Conservation (phyloP, 352 stramenopile species). For the Phytophthora pini region DNA sequence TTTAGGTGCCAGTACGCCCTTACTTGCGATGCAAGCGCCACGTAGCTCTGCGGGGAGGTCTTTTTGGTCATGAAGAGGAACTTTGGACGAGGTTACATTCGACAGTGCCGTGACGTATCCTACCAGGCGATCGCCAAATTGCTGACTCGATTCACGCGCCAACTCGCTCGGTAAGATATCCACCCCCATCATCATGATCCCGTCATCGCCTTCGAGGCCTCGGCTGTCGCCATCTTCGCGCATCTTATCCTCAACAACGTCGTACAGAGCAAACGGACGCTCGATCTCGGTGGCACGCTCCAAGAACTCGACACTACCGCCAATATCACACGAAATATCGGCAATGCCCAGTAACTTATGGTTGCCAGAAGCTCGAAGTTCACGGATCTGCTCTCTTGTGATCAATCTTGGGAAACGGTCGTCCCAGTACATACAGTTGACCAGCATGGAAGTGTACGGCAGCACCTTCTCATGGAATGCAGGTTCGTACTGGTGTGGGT, state of each 20-base stretch:
- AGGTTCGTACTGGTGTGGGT: constrained; percentile 91
- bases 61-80: constrained; percentile 55
- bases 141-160: constrained; percentile 92
- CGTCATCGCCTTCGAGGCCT: constrained; percentile 53
- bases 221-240: constrained; percentile 62
- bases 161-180: constrained; percentile 97
- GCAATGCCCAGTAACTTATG: constrained; percentile 91
- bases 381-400: constrained; percentile 89
- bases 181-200: constrained; percentile 94
- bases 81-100: constrained; percentile 54
- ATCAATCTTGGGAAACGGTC: constrained; percentile 93
- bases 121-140: constrained; percentile 95
- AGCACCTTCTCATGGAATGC: constrained; percentile 92
- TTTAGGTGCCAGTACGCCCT: constrained; percentile 85
- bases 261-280: constrained; percentile 93
- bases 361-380: constrained; percentile 69
- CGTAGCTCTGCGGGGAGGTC: constrained; percentile 79
- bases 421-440: constrained; percentile 98
- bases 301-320: constrained; percentile 94
- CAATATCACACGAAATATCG: constrained; percentile 97
- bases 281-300: constrained; percentile 94
- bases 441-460: constrained; percentile 92
- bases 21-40: constrained; percentile 91
- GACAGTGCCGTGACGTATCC: constrained; percentile 80
- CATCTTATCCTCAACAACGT: constrained; percentile 77